Base-by-base conservation (phyloP, 768 basidiomycete species). In the Mycena crocata region DNA sequence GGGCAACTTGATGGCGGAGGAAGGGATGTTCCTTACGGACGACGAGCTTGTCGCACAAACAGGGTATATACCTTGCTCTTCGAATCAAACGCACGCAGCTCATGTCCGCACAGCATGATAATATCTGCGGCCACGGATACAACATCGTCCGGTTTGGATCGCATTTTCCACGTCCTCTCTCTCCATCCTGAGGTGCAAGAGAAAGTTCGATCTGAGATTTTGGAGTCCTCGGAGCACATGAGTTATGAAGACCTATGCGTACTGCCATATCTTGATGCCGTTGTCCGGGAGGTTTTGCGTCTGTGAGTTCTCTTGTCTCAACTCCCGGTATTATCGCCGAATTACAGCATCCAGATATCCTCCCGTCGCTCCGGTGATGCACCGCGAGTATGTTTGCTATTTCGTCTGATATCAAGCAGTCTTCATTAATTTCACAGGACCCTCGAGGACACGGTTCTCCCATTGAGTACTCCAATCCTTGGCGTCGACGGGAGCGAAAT, bases 121-220 rank as follows among this genome's bases (percentile, higher is more conserved):
- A 65, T 73, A 19, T 73, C 76, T 26, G 72, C 76, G 10, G 78
- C 67, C 7, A 72, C 70, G 9, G 77, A 78, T 35, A 79, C 77
- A 7, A 77, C 77, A 1, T 71, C 77, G 1, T 64, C 69, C 10
- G 76, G 76, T 0, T 45, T 79, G 17, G 55, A 64, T 14, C 69
- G 76, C 28, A 71, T 62, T 19, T 66, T 79, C n/a, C 69, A 72
- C 34, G 37, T 70, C 13, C 65, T 79, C 17, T 66, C 74, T 4
- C 54, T 61, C 0, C 61, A 75, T 42, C 76, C 70, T 0, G 74
- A 78, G 28, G 62, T 64, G 5, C 77, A 79, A 50, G 67, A 72
- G 19, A 69, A 56, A 32, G 64, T 78, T 3, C 64, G 77, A 15
- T 52, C 69, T 28, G 78, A 79, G 60, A 50, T 76, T 3, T 61